Conservation (phyloP, 2,329 filamentous ascomycete species). For the Diaporthe sp. region DNA sequence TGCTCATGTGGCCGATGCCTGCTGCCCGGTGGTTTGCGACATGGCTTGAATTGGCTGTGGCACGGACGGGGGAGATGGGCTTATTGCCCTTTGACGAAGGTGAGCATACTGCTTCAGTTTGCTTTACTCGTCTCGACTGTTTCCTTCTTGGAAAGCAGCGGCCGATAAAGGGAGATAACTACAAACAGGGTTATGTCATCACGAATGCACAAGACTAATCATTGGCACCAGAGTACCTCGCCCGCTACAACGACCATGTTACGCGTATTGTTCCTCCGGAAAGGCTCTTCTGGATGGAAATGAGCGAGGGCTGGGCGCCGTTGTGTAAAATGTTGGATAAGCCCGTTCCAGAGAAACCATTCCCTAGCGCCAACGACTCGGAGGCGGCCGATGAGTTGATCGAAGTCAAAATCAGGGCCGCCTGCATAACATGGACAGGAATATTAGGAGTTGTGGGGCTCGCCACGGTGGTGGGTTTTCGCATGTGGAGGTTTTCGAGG, state of each 20-base stretch:
- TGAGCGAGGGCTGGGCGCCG: slow-evolving; percentile 19
- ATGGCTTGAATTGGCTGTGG: neutral
- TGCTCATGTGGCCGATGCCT: slow-evolving; percentile 12
- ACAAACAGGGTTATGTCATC: neutral
- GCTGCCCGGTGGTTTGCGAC: neutral
- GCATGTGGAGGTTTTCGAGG: neutral
- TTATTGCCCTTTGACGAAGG: slow-evolving; percentile 1
- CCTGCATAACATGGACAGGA: neutral
- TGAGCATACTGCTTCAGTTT: neutral
- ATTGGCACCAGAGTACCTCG: neutral
- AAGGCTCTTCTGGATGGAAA: slow-evolving; percentile 11
- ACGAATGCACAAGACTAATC: neutral
- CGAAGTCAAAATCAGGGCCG: neutral
- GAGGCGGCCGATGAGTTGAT: neutral
- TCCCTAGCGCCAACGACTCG: slow-evolving; percentile 7
- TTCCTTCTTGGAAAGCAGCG: neutral
- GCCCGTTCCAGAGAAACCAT: slow-evolving; percentile 1
- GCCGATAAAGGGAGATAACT: neutral
- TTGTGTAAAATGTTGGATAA: slow-evolving; percentile 23
- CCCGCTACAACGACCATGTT: neutral
- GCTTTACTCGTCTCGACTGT: neutral
- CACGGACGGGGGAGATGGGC: neutral
- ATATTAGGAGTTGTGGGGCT: neutral
- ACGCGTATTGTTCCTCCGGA: neutral
- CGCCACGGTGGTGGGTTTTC: neutral